Percentiles rank a stretch among this genome's conserved stretches.
Evolutionary conservation across 805 yeast species (phyloP).

Genomic region (Candida maesae): DNA sequence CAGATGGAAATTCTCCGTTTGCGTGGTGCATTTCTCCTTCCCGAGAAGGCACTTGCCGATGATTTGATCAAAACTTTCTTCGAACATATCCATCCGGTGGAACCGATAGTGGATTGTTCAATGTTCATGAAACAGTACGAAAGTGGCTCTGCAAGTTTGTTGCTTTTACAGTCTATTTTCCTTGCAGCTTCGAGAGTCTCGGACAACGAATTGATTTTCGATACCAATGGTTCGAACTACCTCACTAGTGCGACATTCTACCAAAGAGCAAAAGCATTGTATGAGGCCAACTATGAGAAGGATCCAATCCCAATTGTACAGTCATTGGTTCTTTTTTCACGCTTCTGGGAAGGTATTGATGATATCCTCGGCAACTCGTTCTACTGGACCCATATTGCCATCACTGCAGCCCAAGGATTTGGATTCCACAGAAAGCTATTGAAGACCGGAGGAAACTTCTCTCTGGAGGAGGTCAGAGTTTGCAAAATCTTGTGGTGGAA

Average conservation of each 20-base stretch:
- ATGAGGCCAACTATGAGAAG: slow-evolving; percentile 63
- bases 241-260: slow-evolving; percentile 57
- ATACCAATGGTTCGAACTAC: slow-evolving; percentile 41
- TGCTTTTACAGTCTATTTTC: slow-evolving; percentile 64
- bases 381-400: slow-evolving; percentile 68
- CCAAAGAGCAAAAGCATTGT: slow-evolving; percentile 70
- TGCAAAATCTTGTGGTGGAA: slow-evolving; percentile 79
- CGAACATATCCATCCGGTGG: slow-evolving; percentile 58
- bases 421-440: slow-evolving; percentile 61
- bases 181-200: slow-evolving; percentile 66
- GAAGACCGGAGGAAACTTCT: slow-evolving; percentile 29
- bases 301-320: slow-evolving; percentile 63
- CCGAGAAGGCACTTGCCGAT: slow-evolving; percentile 53
- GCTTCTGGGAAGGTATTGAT: slow-evolving; percentile 74
- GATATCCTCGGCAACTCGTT: slow-evolving; percentile 61
- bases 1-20: slow-evolving; percentile 62
- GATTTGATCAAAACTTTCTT: slow-evolving; percentile 62
- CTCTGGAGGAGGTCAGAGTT: slow-evolving; percentile 40
- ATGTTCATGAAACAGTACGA: slow-evolving; percentile 57
- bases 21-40: slow-evolving; percentile 69
- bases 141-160: slow-evolving; percentile 53
- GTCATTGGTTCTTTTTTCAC: slow-evolving; percentile 56
- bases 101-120: slow-evolving; percentile 63
- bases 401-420: slow-evolving; percentile 67
- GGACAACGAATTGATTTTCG: slow-evolving; percentile 47